phyloP scores from a whole-genome alignment of 306 rosid genomes.

The Senna tora region DNA sequence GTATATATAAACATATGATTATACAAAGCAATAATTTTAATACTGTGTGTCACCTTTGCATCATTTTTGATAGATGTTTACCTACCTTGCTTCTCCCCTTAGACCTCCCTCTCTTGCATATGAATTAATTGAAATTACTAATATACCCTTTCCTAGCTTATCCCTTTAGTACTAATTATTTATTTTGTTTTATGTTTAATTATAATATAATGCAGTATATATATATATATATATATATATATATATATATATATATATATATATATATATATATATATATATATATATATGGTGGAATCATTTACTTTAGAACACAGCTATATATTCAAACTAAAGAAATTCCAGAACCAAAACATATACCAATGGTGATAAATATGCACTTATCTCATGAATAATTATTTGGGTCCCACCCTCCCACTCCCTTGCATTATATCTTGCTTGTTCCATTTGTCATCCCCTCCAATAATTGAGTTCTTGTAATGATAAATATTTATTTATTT shows the following conservation, averaged over 20 bases:
- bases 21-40: constrained; percentile 11
- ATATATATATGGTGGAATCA: constrained; percentile 7
- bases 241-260: neutral
- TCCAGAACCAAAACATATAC: neutral
- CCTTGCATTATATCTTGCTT: constrained; percentile 20
- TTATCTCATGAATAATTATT: neutral
- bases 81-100: constrained; percentile 29
- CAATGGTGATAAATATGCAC: constrained; percentile 10
- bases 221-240: neutral
- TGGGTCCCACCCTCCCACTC: constrained; percentile 29
- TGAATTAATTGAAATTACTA: neutral
- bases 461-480: constrained; percentile 25
- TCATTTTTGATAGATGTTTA: constrained; percentile 29
- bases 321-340: constrained; percentile 6
- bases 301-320: neutral
- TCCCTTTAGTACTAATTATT: neutral
- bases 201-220: neutral
- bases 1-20: neutral
- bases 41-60: constrained; percentile 15
- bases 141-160: neutral
- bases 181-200: neutral
- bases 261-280: neutral
- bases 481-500: no score
- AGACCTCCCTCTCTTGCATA: neutral
- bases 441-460: constrained; percentile 10